Evolutionary conservation across 495 filamentous ascomycete species (phyloP), one percentile per base, ranked within the genome.

Genomic region (Podospora sp.): DNA sequence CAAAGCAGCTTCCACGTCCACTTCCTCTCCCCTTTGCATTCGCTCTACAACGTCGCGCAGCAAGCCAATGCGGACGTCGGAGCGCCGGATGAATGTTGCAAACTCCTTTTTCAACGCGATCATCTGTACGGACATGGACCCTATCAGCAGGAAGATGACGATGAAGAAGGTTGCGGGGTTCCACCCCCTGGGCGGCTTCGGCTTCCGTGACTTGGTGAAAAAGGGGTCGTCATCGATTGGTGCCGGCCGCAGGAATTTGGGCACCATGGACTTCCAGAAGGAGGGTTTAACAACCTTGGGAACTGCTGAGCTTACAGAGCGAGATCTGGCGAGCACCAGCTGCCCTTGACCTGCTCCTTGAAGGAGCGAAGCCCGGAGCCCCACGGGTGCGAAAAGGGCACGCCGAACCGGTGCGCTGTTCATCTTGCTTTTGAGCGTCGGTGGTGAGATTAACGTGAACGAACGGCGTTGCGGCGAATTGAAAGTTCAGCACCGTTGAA

Each of bases 81-180:
- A 87, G 62, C 87, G 86, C 57, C 93, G 87, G 68, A 80, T 86
- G 68, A 91, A 94, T 1, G 86, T 85, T 11, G 83, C 81, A 71
- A 87, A 92, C 16, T 94, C 88, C 63, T 90, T 91, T 76, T 87
- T 90, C 68, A 98, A 74, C 7, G 87, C 82, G 65, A 99, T 90
- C 85, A 94, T 89, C 67, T 97, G 90, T 70, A 99, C 97, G 14
- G 93, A 89, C 78, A 97, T 94, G 65, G 92, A 96, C 1, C 95
- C 96, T 69, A 97, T 94, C 67, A 97, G 84, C 50, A 97, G 83
- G 72, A 92, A 93, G 62, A 97, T 93, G 73, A 92, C 80, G 71
- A 99, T 95, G 81, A 90, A 97, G 72, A 93, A 93, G 0, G 92
- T 97, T 16, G 92, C 92, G 1, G 95, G 96, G 70, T 97, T 98